A percentile compares a stretch with the other conserved stretches of the same genome.
Evolutionary conservation across 2,329 filamentous ascomycete genomes (phyloP).

Genomic region (Colletotrichum cereale): DNA sequence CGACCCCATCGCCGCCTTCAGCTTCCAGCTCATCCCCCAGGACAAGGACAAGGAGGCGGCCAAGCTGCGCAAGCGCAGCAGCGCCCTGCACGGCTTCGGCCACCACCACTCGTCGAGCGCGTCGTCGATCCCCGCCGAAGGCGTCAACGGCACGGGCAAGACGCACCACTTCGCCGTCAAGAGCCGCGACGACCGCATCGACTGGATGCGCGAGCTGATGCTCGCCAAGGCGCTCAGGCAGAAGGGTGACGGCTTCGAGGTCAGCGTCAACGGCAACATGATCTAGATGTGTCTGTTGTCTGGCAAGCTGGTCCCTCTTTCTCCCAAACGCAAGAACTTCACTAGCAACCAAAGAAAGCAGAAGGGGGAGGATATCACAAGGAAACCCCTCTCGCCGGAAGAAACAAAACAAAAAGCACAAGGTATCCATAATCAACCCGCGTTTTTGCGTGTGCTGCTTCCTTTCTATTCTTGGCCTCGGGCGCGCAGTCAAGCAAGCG

Average conservation of each 20-base stretch:
- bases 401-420: not conserved
- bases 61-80: conserved; percentile 65
- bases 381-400: not conserved
- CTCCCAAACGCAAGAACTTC: not conserved
- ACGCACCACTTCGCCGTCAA: conserved; percentile 95
- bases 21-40: conserved; percentile 87
- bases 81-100: conserved; percentile 52
- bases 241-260: conserved; percentile 85
- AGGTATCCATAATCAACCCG: conserved; percentile 1
- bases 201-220: conserved; percentile 97
- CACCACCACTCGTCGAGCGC: conserved; percentile 42
- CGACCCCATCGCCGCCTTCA: conserved; percentile 76
- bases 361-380: not conserved
- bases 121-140: conserved; percentile 52
- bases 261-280: conserved; percentile 85
- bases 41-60: conserved; percentile 66
- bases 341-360: not conserved
- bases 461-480: conserved; percentile 32
- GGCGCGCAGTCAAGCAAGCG: conserved; percentile 7
- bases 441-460: conserved; percentile 20
- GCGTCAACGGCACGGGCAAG: conserved; percentile 77
- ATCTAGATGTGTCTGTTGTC: conserved; percentile 58
- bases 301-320: conserved; percentile 4
- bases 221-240: conserved; percentile 88
- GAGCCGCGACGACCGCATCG: conserved; percentile 88